These are phyloP conservation scores for Penicillium daleae DNA, from an alignment of 495 filamentous ascomycete genomes.

Conservation along the genomic window DNA sequence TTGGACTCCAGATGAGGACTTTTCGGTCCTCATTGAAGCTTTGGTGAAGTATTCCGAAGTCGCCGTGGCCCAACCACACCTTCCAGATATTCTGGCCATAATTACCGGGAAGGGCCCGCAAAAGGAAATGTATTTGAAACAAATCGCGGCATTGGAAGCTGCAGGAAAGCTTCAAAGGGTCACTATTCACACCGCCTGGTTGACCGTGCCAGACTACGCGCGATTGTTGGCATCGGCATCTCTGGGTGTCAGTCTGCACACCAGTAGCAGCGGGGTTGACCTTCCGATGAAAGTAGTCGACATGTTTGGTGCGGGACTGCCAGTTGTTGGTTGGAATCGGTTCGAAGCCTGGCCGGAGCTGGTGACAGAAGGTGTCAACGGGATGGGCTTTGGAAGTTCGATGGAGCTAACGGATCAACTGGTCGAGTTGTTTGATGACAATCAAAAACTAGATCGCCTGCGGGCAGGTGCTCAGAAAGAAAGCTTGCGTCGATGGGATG, in stretches of 20 bases:
- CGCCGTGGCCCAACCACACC: conserved; percentile 36
- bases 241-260: conserved; percentile 88
- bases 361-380: conserved; percentile 83
- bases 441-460: conserved; percentile 60
- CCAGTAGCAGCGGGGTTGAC: conserved; percentile 90
- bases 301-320: conserved; percentile 93
- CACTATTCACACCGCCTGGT: conserved; percentile 78
- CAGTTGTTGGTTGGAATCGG: conserved; percentile 80
- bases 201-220: conserved; percentile 83
- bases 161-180: conserved; percentile 66
- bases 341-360: conserved; percentile 89
- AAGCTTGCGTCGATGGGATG: conserved; percentile 82
- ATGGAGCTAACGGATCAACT: conserved; percentile 62
- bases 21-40: conserved; percentile 84
- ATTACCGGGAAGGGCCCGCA: conserved; percentile 95
- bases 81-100: conserved; percentile 75
- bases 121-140: conserved; percentile 70
- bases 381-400: conserved; percentile 73
- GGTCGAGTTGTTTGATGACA: conserved; percentile 61
- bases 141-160: conserved; percentile 60
- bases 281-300: conserved; percentile 99
- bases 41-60: conserved; percentile 70
- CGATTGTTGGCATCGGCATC: conserved; percentile 84
- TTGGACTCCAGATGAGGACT: conserved; percentile 98
- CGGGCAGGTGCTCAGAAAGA: conserved; percentile 76